Evolutionary conservation across 768 basidiomycete genomes (phyloP), one percentile per base, ranked within the genome.

Genomic region (Lactarius psammicola): DNA sequence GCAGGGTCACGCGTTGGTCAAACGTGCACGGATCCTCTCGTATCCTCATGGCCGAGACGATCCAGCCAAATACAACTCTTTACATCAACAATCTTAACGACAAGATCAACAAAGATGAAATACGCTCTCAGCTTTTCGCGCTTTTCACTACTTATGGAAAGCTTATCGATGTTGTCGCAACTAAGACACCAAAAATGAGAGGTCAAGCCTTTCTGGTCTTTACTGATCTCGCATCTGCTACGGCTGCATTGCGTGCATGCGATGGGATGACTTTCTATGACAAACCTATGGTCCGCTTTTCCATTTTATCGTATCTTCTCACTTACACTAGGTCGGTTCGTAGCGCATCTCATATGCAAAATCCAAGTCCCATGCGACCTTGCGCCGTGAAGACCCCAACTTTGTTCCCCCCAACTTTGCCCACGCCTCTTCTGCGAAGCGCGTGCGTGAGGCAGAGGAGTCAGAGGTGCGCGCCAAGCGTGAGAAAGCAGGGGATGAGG

Each of bases 181-280:
- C 89, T 30, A 95, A 96, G 77, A 85, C 82, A 74, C 79, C 85
- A 65, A 90, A 88, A 76, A 93, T 92, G 88, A 85, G 89, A 69
- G 95, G 95, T 26, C 95, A 97, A 77, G 96, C 96, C 1, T 98
- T 97, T 78, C 87, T 98, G 73, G 94, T 96, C 72, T 98, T 97
- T 78, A 84, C 86, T 59, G 96, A 98, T 78, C 87, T 96, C 58
- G 85, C 92, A 11, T 86, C 88, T 61, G 93, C 94, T 64, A 98
- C 96, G 6, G 86, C 93, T 61, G 96, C 96, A 40, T 84, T 98
- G 86, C 84, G 96, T 57, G 93, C 90, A 55, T 90, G 95, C 74
- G 90, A 94, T 72, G 96, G 96, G 62, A 92, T 96, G 85, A 68
- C 86, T 31, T 96, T 96, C 77, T 97, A 96, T 74, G 90, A 94